Evolutionary conservation across 2,329 filamentous ascomycete species (phyloP), one percentile per base, ranked within the genome.

Genomic region (Penicillium thymicola): DNA sequence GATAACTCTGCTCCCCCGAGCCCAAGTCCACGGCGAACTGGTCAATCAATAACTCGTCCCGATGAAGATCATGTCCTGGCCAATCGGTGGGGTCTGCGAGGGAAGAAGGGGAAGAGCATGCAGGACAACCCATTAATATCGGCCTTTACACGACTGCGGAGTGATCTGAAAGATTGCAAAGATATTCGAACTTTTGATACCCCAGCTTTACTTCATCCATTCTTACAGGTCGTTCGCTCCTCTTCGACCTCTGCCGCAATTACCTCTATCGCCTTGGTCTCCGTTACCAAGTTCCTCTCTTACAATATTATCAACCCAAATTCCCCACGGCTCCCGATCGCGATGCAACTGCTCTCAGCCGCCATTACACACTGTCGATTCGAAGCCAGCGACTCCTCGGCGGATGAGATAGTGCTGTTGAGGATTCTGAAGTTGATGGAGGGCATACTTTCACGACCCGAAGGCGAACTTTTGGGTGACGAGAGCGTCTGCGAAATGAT

Each of bases 401-500:
- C 95, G 59, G 94, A 97, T 69, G 94, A 99, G 75, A 92, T 97
- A 51, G 95, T 99, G 14, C 82, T 97, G 53, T 79, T 97, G 54
- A 89, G 95, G 77, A 97, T 99, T 67, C 76, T 99, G 58, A 94
- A 96, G 71, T 82, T 99, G 45, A 99, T 99, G 94, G 94, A 99
- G 75, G 90, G 92, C 68, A 97, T 99, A 89, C 88, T 99, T 67
- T 95, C 92, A 16, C 90, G 94, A 0, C 90, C 92, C 0, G 92
- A 93, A 30, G 94, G 94, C 37, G 89, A 95, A 63, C 85, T 97
- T 11, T 79, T 99, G n/a, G 95, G 93, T 57, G 94, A 99, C 68
- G 93, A 97, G 77, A 97, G 93, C 70, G 92, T 99, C 11, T 99
- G 95, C 72, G 92, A 97, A 72, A 97, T 99, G 92, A 97, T 99